Conservation (phyloP, 2,329 filamentous ascomycete genomes). For the Parastagonospora avenae region DNA sequence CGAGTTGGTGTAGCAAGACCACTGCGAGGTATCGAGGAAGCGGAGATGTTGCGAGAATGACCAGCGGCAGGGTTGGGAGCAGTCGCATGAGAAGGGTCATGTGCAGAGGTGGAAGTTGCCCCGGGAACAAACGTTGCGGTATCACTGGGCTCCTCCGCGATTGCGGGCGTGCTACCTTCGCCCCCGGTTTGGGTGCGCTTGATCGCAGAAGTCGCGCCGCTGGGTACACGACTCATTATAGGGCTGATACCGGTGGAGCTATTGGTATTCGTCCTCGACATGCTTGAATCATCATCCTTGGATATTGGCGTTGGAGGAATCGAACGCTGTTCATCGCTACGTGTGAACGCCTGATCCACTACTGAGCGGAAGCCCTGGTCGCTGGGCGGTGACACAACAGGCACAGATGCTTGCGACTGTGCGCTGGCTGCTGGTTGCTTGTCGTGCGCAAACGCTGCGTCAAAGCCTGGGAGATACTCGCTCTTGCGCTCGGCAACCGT, state of each 20-base stretch:
- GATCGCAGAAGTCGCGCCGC: conserved; percentile 47
- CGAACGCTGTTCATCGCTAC: conserved; percentile 59
- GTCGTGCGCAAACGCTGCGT: conserved; percentile 12
- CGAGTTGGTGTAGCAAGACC: conserved; percentile 64
- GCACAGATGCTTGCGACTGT: conserved; percentile 14
- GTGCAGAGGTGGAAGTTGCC: conserved; percentile 38
- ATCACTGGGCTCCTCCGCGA: conserved; percentile 59
- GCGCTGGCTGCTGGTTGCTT: conserved; percentile 19
- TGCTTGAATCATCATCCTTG: conserved; percentile 47
- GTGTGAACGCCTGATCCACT: conserved; percentile 70
- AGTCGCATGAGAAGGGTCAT: conserved; percentile 33
- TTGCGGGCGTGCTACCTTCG: conserved; percentile 57
- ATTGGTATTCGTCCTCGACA: conserved; percentile 65
- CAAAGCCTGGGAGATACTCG: conserved; percentile 60
- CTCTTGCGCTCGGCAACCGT: conserved; percentile 64
- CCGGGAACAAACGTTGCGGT: conserved; percentile 42
- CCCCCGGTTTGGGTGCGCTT: conserved; percentile 47
- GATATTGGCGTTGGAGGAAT: conserved; percentile 59
- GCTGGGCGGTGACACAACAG: conserved; percentile 22
- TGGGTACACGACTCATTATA: conserved; percentile 65
- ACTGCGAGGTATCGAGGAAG: conserved; percentile 51
- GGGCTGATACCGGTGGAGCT: conserved; percentile 69
- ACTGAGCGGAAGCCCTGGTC: conserved; percentile 51
- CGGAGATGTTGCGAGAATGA: conserved; percentile 49
- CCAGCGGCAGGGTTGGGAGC: conserved; percentile 44